These are phyloP conservation scores for Cytospora schulzeri DNA, from an alignment of 2,329 filamentous ascomycete species.

Conservation along the genomic window DNA sequence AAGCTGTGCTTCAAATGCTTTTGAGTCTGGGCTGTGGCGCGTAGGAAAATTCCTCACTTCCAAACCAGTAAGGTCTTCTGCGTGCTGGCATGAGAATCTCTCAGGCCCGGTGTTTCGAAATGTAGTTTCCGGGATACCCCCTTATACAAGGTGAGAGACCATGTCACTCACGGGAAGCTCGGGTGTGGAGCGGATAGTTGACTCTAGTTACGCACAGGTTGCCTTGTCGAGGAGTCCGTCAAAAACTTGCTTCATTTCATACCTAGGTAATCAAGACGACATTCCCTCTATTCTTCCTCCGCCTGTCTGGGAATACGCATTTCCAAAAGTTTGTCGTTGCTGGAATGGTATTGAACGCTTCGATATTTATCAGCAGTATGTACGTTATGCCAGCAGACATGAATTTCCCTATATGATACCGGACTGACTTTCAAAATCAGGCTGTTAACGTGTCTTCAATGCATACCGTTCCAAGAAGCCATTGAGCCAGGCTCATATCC, in stretches of 20 bases:
- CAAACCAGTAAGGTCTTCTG: neutral
- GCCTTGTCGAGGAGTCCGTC: constrained; percentile 1
- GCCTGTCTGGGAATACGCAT: neutral
- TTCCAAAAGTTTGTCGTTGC: constrained; percentile 3
- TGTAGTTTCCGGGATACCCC: neutral
- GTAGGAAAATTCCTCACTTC: neutral
- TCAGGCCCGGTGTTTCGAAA: neutral
- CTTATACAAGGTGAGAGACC: neutral
- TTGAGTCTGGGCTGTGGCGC: neutral
- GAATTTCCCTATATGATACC: too few species aligned
- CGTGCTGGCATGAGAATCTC: neutral
- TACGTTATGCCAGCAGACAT: neutral
- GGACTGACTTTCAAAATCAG: neutral
- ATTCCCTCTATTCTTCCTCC: constrained; percentile 4
- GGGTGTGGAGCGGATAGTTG: neutral
- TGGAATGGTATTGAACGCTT: neutral
- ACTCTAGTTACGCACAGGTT: neutral
- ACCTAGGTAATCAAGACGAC: constrained; percentile 11
- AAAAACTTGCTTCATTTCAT: neutral
- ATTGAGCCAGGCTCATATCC: constrained; percentile 1
- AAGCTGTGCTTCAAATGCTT: neutral
- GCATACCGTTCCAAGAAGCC: neutral
- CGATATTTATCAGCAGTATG: constrained; percentile 5
- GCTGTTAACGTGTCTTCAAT: constrained; percentile 1
- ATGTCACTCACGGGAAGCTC: neutral